phyloP scores from a whole-genome alignment of 1,284 basidiomycete species.

The Ustilago shanxiensis region DNA sequence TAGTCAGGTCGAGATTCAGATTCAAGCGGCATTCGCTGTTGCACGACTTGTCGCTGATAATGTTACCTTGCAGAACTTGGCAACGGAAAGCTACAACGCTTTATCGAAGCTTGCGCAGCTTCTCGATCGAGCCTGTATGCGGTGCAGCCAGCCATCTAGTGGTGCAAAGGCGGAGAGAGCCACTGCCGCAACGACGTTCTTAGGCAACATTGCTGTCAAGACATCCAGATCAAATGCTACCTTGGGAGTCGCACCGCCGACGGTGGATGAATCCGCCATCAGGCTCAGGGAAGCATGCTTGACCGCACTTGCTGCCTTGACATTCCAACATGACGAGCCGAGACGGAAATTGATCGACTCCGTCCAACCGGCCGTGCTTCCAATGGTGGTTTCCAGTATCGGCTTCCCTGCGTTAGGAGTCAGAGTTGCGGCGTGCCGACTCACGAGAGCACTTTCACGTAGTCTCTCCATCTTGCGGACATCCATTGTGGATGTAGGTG shows the following conservation, averaged over 20 bases:
- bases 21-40: conserved; percentile 61
- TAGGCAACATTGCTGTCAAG: conserved; percentile 24
- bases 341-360: conserved; percentile 56
- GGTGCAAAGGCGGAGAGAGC: conserved; percentile 17
- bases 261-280: conserved; percentile 49
- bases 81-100: conserved; percentile 50
- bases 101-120: conserved; percentile 45
- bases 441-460: conserved; percentile 59
- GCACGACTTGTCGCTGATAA: conserved; percentile 59
- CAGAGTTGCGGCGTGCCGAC: conserved; percentile 59
- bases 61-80: conserved; percentile 52
- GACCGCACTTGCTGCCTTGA: conserved; percentile 57
- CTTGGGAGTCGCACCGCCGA: conserved; percentile 32
- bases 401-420: conserved; percentile 56
- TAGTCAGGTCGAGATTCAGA: conserved; percentile 52
- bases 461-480: conserved; percentile 65
- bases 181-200: conserved; percentile 12
- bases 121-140: conserved; percentile 43
- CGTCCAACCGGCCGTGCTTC: conserved; percentile 52
- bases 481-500: conserved; percentile 61
- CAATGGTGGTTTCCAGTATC: conserved; percentile 54
- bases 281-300: conserved; percentile 60
- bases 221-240: conserved; percentile 22
- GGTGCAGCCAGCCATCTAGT: conserved; percentile 18
- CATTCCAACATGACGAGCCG: conserved; percentile 60